These are phyloP conservation scores for Zymoseptoria crescenta DNA, from an alignment of 2,329 filamentous ascomycete species.

Conservation along the genomic window DNA sequence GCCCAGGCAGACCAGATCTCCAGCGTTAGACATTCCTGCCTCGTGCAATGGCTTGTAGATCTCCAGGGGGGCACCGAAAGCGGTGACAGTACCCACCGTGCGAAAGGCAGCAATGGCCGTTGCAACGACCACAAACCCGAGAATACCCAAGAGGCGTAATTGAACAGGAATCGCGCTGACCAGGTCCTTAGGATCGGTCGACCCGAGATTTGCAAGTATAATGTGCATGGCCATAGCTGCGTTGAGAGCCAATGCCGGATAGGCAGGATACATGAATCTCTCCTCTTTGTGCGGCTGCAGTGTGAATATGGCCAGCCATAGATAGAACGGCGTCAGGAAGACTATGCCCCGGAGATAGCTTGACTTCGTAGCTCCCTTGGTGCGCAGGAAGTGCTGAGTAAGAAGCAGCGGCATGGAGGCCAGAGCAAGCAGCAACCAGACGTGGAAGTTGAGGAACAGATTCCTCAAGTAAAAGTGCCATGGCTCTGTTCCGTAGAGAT, in stretches of 20 bases:
- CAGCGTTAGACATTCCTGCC: constrained; percentile 47
- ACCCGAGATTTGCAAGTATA: constrained; percentile 65
- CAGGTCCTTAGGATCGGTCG: constrained; percentile 53
- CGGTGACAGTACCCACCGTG: constrained; percentile 67
- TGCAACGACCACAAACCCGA: constrained; percentile 41
- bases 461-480: constrained; percentile 97
- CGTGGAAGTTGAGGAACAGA: constrained; percentile 84
- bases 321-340: constrained; percentile 79
- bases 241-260: constrained; percentile 83
- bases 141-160: constrained; percentile 60
- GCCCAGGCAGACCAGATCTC: constrained; percentile 74
- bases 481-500: constrained; percentile 91
- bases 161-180: constrained; percentile 65
- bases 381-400: constrained; percentile 59
- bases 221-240: constrained; percentile 80
- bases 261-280: constrained; percentile 95
- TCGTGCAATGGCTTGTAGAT: constrained; percentile 61
- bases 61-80: constrained; percentile 71
- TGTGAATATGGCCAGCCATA: constrained; percentile 90
- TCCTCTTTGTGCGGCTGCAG: constrained; percentile 95
- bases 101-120: constrained; percentile 61
- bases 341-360: constrained; percentile 68
- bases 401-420: constrained; percentile 66
- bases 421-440: constrained; percentile 81
- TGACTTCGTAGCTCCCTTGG: constrained; percentile 55